phyloP scores from a whole-genome alignment of 139 green algal species.

The Closterium sp. region DNA sequence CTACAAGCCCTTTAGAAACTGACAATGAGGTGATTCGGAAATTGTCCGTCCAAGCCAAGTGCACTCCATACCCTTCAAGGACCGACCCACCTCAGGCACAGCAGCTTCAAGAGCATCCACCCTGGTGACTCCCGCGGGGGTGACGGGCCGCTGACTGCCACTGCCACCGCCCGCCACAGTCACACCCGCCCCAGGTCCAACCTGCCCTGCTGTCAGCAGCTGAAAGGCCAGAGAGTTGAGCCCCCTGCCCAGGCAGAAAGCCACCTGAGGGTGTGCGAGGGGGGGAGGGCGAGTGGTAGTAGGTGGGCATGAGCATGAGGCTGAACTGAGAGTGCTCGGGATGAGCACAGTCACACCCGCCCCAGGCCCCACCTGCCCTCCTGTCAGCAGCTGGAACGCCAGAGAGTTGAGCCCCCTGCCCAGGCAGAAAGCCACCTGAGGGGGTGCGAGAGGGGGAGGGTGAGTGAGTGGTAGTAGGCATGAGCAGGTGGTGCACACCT shows the following conservation, averaged over 20 bases:
- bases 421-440: not conserved
- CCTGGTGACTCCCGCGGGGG: not conserved
- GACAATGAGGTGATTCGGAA: no score
- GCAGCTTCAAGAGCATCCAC: not conserved
- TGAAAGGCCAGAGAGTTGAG: not conserved
- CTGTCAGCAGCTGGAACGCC: not conserved
- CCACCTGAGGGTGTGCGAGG: not conserved
- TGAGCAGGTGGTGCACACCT: no score
- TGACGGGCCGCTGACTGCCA: not conserved
- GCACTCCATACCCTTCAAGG: not conserved
- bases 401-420: not conserved
- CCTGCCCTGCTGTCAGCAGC: not conserved
- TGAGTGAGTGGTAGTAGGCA: not conserved
- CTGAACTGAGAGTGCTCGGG: no score
- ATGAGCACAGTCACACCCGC: no score
- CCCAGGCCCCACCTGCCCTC: no score
- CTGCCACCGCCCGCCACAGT: not conserved
- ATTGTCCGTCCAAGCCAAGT: no score
- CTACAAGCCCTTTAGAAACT: no score
- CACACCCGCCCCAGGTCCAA: not conserved
- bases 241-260: not conserved
- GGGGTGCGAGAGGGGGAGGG: not conserved
- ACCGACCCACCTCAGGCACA: not conserved
- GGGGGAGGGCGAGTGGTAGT: not conserved
- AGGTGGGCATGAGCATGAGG: no score